Evolutionary conservation across 306 rosid genomes (phyloP).

Genomic region (Quercus rubra): DNA sequence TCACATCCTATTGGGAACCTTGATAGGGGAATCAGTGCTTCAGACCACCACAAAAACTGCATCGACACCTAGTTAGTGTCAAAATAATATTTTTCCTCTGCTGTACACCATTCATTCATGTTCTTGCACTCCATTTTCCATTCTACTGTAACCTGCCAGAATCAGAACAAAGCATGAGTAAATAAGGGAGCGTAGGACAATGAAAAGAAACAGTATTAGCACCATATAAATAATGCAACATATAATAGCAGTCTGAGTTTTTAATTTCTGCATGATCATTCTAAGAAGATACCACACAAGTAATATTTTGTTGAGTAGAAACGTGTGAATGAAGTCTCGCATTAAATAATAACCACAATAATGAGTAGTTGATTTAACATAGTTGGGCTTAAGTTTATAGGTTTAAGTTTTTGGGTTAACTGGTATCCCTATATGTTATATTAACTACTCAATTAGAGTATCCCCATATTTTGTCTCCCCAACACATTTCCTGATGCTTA

Average conservation of each 20-base stretch:
- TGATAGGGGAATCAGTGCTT: constrained; percentile 7
- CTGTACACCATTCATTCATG: constrained; percentile 20
- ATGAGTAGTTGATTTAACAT: not conserved
- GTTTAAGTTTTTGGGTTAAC: not conserved
- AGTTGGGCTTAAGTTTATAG: not conserved
- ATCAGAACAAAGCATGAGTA: not conserved
- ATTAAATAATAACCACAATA: not conserved
- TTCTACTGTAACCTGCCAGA: constrained; percentile 30
- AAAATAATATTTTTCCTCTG: constrained; percentile 25
- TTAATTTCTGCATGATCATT: not conserved
- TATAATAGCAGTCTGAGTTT: not conserved
- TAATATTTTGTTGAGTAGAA: not conserved
- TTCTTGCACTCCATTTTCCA: constrained; percentile 12
- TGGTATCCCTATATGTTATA: not conserved
- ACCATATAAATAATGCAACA: too few relatives aligned
- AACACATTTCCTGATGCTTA: too few relatives aligned
- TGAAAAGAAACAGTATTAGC: not conserved
- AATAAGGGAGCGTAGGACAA: not conserved
- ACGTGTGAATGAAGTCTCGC: not conserved
- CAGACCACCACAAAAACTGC: constrained; percentile 18
- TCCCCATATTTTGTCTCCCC: too few relatives aligned
- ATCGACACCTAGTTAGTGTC: constrained; percentile 34
- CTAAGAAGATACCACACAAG: not conserved
- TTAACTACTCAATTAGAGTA: too few relatives aligned
- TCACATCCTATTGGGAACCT: constrained; percentile 16